Base-by-base conservation (phyloP, 805 yeast genomes). In the Barnettozyma sp. region DNA sequence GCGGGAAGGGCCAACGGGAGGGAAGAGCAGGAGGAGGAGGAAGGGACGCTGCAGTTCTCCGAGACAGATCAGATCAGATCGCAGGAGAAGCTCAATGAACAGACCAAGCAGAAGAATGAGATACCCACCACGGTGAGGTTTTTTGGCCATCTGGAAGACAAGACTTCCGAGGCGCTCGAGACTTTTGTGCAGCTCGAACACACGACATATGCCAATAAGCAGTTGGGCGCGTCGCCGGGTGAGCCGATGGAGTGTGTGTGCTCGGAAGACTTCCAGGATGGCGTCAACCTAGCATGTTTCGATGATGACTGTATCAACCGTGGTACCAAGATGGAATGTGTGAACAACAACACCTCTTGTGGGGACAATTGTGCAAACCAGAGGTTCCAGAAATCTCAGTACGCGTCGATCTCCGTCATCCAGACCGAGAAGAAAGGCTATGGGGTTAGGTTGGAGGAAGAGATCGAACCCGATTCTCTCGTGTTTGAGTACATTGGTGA, bases 171-270 rank as follows among this genome's bases (percentile, higher is more conserved):
- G 56, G 96, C 95, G 0, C 50, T 63, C 37, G 36, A 51, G 16
- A 68, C 78, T 5, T 90, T 84, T 56, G 62, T 56, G 5, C 70
- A 62, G 41, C 52, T 90, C 31, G 59, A 60, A 20, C 70, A 70
- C 35, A 81, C 88, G 51, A 65, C 72, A 6, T 90, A 87, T 56
- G 65, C 73, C 15, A 65, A 65, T 35, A 79, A 77, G 50, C 48
- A 57, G 29, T 60, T 84, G 10, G 95, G 95, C 9, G 63, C 70
- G 24, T 70, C 87, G 2, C 84, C 82, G 52, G 78, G 78, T 43
- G 95, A 85, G 46, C 70, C 71, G 44, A 87, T 90, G 92, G 75
- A 88, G 12, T 90, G 98, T 66, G 97, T 87, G 54, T 90, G 98
- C 65, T 49, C 40, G 28, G 83, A 70, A 55, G 68, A 66, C 14